These are phyloP conservation scores for Tolypocladium album DNA, from an alignment of 2,329 filamentous ascomycete genomes.

Conservation along the genomic window DNA sequence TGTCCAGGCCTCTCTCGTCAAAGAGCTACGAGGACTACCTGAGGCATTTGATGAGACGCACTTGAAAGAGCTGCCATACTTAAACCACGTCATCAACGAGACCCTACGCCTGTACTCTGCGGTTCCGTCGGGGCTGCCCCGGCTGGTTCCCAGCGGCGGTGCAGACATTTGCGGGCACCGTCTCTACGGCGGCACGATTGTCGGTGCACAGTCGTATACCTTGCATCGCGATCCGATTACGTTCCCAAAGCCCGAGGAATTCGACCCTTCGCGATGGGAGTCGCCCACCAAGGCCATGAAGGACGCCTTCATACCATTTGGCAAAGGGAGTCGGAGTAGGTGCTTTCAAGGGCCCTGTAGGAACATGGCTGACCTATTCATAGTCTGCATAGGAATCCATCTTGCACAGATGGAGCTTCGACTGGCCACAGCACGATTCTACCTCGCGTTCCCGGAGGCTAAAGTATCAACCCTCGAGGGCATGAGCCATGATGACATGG, in stretches of 20 bases:
- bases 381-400: conserved; percentile 42
- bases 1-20: conserved; percentile 18
- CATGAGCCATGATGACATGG: conserved; percentile 23
- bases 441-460: conserved; percentile 28
- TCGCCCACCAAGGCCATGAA: conserved; percentile 26
- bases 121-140: conserved; percentile 26
- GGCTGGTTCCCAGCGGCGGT: conserved; percentile 27
- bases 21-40: conserved; percentile 24
- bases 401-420: conserved; percentile 45
- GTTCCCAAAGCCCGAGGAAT: conserved; percentile 13
- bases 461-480: conserved; percentile 17
- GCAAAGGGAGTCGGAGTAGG: conserved; percentile 32
- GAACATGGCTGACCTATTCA: neutral
- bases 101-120: conserved; percentile 31
- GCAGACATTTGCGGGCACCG: conserved; percentile 24
- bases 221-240: conserved; percentile 29
- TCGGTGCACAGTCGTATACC: conserved; percentile 32
- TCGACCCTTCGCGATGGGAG: conserved; percentile 27
- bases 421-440: conserved; percentile 37
- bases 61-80: conserved; percentile 19
- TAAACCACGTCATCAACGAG: conserved; percentile 33
- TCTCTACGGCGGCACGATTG: conserved; percentile 25
- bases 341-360: neutral
- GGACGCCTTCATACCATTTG: conserved; percentile 38
- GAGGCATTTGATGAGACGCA: conserved; percentile 7